Evolutionary conservation across 805 yeast genomes (phyloP).

Genomic region (Yamadazyma akitaensis): DNA sequence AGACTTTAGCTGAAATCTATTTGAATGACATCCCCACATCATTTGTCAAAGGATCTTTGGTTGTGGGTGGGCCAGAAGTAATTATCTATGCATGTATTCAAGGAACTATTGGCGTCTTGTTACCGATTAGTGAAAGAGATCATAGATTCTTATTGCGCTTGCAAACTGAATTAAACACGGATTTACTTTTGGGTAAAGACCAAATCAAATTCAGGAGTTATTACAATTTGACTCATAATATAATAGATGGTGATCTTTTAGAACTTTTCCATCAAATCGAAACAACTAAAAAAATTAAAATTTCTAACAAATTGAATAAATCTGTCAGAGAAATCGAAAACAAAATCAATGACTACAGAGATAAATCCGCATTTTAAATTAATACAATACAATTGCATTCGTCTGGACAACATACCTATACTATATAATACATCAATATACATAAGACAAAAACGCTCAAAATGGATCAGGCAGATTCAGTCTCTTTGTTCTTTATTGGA

Average conservation of each 20-base stretch:
- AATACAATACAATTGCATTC: not conserved
- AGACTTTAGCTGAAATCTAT: slow-evolving; percentile 53
- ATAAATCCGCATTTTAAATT: slow-evolving; percentile 35
- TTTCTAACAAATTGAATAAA: slow-evolving; percentile 44
- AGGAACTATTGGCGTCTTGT: slow-evolving; percentile 74
- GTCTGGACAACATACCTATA: not conserved
- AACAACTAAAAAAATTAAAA: slow-evolving; percentile 30
- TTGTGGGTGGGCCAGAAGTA: slow-evolving; percentile 59
- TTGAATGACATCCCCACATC: slow-evolving; percentile 69
- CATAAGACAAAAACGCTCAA: not conserved
- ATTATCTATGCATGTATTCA: slow-evolving; percentile 72
- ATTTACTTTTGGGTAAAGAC: slow-evolving; percentile 58
- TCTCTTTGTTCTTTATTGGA: slow-evolving; percentile 6
- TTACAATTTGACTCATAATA: slow-evolving; percentile 72
- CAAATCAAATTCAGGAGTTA: slow-evolving; percentile 69
- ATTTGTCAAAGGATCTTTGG: slow-evolving; percentile 51
- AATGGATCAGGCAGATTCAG: slow-evolving; percentile 5
- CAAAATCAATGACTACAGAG: slow-evolving; percentile 50
- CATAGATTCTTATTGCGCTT: slow-evolving; percentile 23
- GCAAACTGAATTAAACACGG: slow-evolving; percentile 18
- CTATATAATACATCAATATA: slow-evolving; percentile 9
- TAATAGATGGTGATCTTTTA: slow-evolving; percentile 85
- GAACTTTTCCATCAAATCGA: slow-evolving; percentile 49
- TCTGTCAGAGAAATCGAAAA: slow-evolving; percentile 48
- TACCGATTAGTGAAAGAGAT: slow-evolving; percentile 58